Base-by-base conservation (phyloP, 2,329 filamentous ascomycete species). In the Ophiostoma triangulosporum region DNA sequence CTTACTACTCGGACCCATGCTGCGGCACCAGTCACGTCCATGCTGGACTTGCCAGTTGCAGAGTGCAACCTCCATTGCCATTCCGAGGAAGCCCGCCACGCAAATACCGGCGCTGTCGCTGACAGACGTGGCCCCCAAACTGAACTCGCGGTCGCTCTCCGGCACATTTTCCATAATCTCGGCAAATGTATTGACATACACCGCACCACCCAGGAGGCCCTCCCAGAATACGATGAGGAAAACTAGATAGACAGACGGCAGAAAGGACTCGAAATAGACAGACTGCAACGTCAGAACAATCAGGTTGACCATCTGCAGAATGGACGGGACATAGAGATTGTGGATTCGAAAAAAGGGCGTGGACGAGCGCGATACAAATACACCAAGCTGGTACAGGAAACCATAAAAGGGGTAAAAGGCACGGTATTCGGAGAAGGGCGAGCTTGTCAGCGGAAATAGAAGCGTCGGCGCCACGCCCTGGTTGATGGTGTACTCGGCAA, bases 401-500 rank as follows among this genome's bases (percentile, higher is more conserved):
- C 86, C 86, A 67, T 98, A 98, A 57, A 91, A 88, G 0, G 91
- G 90, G 63, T 98, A 98, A 66, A 96, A 97, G 31, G 83, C 84
- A 38, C 91, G 83, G 65, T 83, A 93, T 60, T 88, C 79, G 31
- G 72, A 69, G 65, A 97, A 97, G 0, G 93, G 93, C 1, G 86
- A 84, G 11, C 77, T 69, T 1, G 74, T 64, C 1, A 96, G 73
- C 0, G 90, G 88, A 64, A 95, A 98, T 4, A 98, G 77, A 0
- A 97, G 73, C 0, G 89, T 95, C 1, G 93, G 91, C 0, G 88
- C 76, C 0, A 97, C 88, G 33, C 90, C 91, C 70, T 95, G 90
- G 70, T 97, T 97, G 68, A 97, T 96, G 53, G 87, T 94, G 66
- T 98, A 98, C 71, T 98, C 93, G 54, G 90, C 88, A 33, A 97